Base-by-base conservation (phyloP, 2,329 filamentous ascomycete genomes). In the Endocalyx cinctus region DNA sequence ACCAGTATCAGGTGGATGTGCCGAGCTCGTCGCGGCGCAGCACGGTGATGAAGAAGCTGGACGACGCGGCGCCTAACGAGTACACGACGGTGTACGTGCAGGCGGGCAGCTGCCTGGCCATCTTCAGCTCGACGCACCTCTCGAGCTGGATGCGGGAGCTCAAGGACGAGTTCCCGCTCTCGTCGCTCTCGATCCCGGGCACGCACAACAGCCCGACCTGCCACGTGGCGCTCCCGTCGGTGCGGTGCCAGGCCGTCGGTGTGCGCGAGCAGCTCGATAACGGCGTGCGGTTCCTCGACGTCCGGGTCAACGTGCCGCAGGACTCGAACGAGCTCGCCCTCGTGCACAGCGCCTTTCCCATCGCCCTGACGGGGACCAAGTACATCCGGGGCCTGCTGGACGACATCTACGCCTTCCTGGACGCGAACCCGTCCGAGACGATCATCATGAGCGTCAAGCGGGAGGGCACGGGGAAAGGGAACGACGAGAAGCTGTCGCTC, bases 121-220 rank as follows among this genome's bases (percentile, higher is more conserved):
- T 97, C 40, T 80, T 82, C 62, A 86, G 80, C 41, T 87, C 80
- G 5, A 73, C 81, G 12, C 72, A 78, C 34, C 73, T 89, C 31
- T 57, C 78, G 41, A 63, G 70, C 33, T 95, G 92, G 92, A 97
- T 97, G 89, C 62, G 70, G 36, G 72, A 80, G 41, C 70, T 97
- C 26, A 69, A 73, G 39, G 77, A 89, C 51, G 72, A 79, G 14
- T 82, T 78, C 32, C 79, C 87, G 2, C 69, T 97, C 5, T 84
- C 86, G 1, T 74, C 82, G 3, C 77, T 98, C 31, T 92, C 84
- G 31, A 92, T 97, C 42, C 92, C 92, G 0, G 92, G 92, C 43
- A 96, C 92, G 0, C 92, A 98, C 69, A 97, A 98, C 64, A 87
- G 85, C 13, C 87, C 92, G 6, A 94, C 89, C 8, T 83, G 77